Percentiles rank a stretch among this genome's conserved stretches.
Evolutionary conservation across 257 asterid species (phyloP).

Genomic region (Paulownia fortunei): DNA sequence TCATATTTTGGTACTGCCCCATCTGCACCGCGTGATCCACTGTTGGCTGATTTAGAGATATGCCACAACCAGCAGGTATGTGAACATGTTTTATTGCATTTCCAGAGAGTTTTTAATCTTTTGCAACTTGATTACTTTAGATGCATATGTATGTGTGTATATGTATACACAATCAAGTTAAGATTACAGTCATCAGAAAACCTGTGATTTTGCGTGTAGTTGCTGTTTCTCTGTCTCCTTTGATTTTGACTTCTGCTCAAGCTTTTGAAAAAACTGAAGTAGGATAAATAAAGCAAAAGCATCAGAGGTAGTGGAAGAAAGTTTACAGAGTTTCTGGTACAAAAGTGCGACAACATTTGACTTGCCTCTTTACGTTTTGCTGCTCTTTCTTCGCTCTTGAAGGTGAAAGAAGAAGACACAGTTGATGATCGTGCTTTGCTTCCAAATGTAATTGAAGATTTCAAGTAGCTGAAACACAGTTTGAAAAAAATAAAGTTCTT

Average conservation of each 20-base stretch:
- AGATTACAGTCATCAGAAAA: conserved; percentile 25
- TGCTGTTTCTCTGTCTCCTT: conserved; percentile 52
- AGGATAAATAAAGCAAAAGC: conserved; percentile 19
- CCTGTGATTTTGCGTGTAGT: conserved; percentile 60
- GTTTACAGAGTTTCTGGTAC: neutral
- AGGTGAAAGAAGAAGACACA: conserved; percentile 59
- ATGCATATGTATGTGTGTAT: neutral
- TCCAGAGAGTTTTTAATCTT: neutral
- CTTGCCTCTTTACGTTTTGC: conserved; percentile 85
- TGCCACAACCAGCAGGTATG: neutral
- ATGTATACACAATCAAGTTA: conserved; percentile 2
- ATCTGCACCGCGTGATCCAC: too few species aligned
- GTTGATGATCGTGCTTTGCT: conserved; percentile 46
- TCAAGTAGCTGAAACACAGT: conserved; percentile 49
- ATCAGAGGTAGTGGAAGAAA: conserved; percentile 27
- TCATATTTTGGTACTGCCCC: too few species aligned
- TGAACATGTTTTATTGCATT: neutral
- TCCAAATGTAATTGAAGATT: conserved; percentile 41
- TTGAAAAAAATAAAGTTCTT: neutral
- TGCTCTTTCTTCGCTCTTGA: conserved; percentile 88
- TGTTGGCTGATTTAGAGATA: too few species aligned
- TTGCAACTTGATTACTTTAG: neutral
- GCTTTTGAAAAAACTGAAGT: conserved; percentile 69
- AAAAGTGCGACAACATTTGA: neutral
- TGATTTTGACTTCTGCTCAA: conserved; percentile 59